A percentile compares a stretch with the other conserved stretches of the same genome.
These are phyloP conservation scores for Sarocladium brachiariae DNA, from an alignment of 2,329 filamentous ascomycete species.

Conservation along the genomic window DNA sequence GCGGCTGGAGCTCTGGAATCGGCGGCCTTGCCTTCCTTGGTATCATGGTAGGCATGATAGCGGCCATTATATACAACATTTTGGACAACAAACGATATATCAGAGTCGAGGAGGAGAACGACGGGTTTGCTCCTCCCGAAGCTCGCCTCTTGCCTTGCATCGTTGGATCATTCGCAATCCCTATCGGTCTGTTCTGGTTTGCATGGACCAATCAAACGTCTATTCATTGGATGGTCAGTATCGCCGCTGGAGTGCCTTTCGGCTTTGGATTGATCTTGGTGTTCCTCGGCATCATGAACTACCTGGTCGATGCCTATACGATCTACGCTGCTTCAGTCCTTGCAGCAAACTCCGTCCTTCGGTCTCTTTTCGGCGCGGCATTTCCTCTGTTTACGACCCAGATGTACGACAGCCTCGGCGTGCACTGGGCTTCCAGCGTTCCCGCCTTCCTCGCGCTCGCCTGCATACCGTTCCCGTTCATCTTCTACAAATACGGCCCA, in stretches of 20 bases:
- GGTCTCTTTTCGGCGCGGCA: constrained; percentile 58
- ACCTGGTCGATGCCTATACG: constrained; percentile 58
- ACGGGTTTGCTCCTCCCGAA: constrained; percentile 51
- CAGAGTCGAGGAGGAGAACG: constrained; percentile 22
- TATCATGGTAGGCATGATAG: constrained; percentile 50
- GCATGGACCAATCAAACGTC: constrained; percentile 48
- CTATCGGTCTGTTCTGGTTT: constrained; percentile 52
- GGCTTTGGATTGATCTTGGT: constrained; percentile 51
- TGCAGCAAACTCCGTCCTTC: constrained; percentile 61
- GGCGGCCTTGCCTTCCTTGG: constrained; percentile 52
- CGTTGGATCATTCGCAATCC: constrained; percentile 45
- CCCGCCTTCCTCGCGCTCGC: constrained; percentile 62
- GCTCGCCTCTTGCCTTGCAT: constrained; percentile 49
- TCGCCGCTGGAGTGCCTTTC: constrained; percentile 30
- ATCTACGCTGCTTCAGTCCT: constrained; percentile 66
- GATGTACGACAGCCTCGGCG: constrained; percentile 49
- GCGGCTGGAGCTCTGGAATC: constrained; percentile 45
- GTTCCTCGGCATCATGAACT: constrained; percentile 53
- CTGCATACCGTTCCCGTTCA: constrained; percentile 63
- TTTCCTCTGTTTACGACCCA: constrained; percentile 60
- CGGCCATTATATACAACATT: constrained; percentile 41
- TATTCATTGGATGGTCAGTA: constrained; percentile 46
- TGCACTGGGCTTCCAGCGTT: constrained; percentile 64
- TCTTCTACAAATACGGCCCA: constrained; percentile 63
- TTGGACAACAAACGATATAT: constrained; percentile 42